Percentiles rank a stretch among this genome's conserved stretches.
phyloP scores from a whole-genome alignment of 495 filamentous ascomycete genomes.

The Oidiodendron maius region DNA sequence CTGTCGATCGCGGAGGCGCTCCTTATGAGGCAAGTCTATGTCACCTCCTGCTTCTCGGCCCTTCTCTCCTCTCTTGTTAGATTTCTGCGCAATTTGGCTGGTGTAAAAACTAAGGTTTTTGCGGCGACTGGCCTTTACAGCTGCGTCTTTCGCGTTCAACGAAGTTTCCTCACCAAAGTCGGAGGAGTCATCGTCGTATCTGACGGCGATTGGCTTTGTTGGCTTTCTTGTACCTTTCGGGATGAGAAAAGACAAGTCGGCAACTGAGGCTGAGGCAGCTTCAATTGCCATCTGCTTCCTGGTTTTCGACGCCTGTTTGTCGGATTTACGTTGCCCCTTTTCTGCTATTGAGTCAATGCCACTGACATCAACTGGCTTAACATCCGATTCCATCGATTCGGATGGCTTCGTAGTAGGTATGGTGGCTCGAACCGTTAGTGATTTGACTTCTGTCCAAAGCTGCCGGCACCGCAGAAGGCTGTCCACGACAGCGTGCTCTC shows the following conservation, averaged over 20 bases:
- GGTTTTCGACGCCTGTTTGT: constrained; percentile 15
- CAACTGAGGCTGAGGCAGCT: constrained; percentile 24
- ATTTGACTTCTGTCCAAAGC: constrained; percentile 72
- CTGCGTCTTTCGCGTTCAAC: constrained; percentile 46
- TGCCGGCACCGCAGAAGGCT: constrained; percentile 72
- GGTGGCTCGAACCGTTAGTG: constrained; percentile 30
- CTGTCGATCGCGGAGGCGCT: constrained; percentile 79
- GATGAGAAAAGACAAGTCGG: constrained; percentile 33
- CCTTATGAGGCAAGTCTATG: constrained; percentile 82
- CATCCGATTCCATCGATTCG: constrained; percentile 1
- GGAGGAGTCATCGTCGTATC: constrained; percentile 30
- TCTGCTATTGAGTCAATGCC: background rate
- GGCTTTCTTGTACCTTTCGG: constrained; percentile 12
- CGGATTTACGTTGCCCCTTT: constrained; percentile 11
- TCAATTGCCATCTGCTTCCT: constrained; percentile 8
- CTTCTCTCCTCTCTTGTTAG: constrained; percentile 75
- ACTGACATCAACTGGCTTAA: background rate
- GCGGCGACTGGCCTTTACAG: constrained; percentile 79
- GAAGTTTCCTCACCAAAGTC: constrained; percentile 63
- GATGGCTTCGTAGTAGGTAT: background rate
- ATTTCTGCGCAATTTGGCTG: constrained; percentile 88
- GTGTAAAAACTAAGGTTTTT: constrained; percentile 94
- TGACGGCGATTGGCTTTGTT: background rate
- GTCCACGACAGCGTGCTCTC: constrained; percentile 85
- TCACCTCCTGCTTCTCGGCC: constrained; percentile 85